A percentile compares a stretch with the other conserved stretches of the same genome.
These are phyloP conservation scores for Raddia distichophylla DNA, from an alignment of 176 grass and related monocot species.

Conservation along the genomic window DNA sequence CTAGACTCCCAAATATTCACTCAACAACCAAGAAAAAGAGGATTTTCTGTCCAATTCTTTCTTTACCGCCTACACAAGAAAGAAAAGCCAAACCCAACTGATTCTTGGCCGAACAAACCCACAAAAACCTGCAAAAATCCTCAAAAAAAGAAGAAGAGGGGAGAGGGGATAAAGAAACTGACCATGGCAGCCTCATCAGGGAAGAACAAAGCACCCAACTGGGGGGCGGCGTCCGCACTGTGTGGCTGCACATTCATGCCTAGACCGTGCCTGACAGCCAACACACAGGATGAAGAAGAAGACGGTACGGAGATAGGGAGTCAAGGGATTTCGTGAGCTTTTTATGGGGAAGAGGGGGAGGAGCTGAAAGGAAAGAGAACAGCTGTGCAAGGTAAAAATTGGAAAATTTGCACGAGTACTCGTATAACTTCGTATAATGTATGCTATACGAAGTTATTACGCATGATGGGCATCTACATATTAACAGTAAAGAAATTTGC, in stretches of 20 bases:
- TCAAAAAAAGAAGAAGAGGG: background rate
- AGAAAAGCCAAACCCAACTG: background rate
- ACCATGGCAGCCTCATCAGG: slow-evolving; percentile 45
- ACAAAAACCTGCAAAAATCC: background rate
- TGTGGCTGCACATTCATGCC: slow-evolving; percentile 47
- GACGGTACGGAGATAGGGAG: background rate
- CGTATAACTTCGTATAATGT: too few species aligned
- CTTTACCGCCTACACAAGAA: background rate
- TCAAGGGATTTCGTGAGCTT: slow-evolving; percentile 29
- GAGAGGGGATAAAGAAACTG: slow-evolving; percentile 6
- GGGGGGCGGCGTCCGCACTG: slow-evolving; percentile 39
- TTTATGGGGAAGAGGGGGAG: slow-evolving; percentile 36
- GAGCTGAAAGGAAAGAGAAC: background rate
- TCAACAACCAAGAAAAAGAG: background rate
- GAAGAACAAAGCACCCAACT: slow-evolving; percentile 39
- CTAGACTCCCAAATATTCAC: background rate
- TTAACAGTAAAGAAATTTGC: background rate
- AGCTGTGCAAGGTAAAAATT: background rate
- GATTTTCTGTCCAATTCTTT: background rate
- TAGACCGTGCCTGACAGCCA: background rate
- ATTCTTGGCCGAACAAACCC: background rate
- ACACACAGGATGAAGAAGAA: background rate
- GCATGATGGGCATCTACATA: background rate
- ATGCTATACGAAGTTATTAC: too few species aligned
- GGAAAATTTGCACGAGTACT: too few species aligned